Percentiles rank a stretch among this genome's conserved stretches.
phyloP scores from a whole-genome alignment of 2,329 filamentous ascomycete species.

The Colletotrichum abscissum region DNA sequence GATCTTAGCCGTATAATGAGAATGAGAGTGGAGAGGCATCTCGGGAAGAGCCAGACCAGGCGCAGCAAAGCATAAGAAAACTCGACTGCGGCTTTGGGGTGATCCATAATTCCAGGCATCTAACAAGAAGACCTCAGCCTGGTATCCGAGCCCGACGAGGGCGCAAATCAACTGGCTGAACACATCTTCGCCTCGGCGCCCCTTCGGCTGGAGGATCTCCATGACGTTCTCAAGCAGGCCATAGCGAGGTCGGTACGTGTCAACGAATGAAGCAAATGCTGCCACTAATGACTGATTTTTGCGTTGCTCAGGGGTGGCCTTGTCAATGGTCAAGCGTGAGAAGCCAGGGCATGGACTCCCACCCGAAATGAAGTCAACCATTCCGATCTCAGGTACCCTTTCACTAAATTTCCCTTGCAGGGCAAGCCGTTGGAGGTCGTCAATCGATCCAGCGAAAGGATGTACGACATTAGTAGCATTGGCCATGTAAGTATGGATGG shows the following conservation, averaged over 20 bases:
- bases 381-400: slow-evolving; percentile 67
- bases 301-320: slow-evolving; percentile 63
- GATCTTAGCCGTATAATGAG: slow-evolving; percentile 56
- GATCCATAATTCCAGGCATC: slow-evolving; percentile 78
- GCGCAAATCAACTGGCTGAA: slow-evolving; percentile 80
- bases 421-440: slow-evolving; percentile 70
- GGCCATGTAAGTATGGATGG: slow-evolving; percentile 79
- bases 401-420: slow-evolving; percentile 60
- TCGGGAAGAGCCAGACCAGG: slow-evolving; percentile 69
- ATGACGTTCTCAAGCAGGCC: slow-evolving; percentile 83
- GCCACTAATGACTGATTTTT: slow-evolving; percentile 83
- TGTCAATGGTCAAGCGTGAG: slow-evolving; percentile 70
- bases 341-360: slow-evolving; percentile 86
- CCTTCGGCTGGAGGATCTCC: slow-evolving; percentile 66
- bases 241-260: slow-evolving; percentile 80
- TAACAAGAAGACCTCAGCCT: slow-evolving; percentile 73
- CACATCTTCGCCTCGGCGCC: slow-evolving; percentile 67
- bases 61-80: slow-evolving; percentile 79
- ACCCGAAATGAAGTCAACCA: slow-evolving; percentile 76
- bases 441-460: slow-evolving; percentile 78
- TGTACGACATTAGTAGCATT: slow-evolving; percentile 62
- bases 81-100: slow-evolving; percentile 71
- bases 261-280: slow-evolving; percentile 79
- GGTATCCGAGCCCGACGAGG: slow-evolving; percentile 82
- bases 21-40: slow-evolving; percentile 71